Evolutionary conservation across 2,329 filamentous ascomycete species (phyloP).

Genomic region (Colletotrichum sp.): DNA sequence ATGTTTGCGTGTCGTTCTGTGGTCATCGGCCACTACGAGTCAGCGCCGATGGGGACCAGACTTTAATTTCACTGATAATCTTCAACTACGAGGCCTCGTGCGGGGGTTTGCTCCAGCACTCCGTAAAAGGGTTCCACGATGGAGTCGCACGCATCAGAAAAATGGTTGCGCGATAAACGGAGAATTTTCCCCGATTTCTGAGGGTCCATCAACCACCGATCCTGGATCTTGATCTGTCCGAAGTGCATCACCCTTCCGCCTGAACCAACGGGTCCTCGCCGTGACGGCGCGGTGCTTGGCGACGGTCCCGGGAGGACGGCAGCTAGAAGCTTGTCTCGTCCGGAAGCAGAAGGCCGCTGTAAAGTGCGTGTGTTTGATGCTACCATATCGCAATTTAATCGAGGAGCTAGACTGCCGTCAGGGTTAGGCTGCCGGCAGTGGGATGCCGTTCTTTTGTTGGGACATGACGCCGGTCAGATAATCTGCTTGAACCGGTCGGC

Average conservation of each 20-base stretch:
- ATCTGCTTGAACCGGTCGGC: not conserved
- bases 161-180: not conserved
- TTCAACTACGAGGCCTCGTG: not conserved
- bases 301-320: not conserved
- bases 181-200: not conserved
- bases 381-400: not conserved
- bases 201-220: not conserved
- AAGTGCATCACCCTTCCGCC: not conserved
- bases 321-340: not conserved
- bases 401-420: not conserved
- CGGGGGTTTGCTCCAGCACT: not conserved
- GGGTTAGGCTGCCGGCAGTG: not conserved
- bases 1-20: not conserved
- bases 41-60: not conserved
- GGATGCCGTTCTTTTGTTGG: not conserved
- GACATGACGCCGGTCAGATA: not conserved
- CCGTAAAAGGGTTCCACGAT: not conserved
- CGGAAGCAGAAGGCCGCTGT: not conserved
- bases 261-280: not conserved
- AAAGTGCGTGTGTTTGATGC: not conserved
- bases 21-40: not conserved
- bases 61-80: not conserved
- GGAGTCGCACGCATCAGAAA: not conserved
- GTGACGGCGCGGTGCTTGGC: not conserved
- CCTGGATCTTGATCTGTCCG: not conserved